Base-by-base conservation (phyloP, 2,329 filamentous ascomycete genomes). In the Ceratocystis alfenasii region DNA sequence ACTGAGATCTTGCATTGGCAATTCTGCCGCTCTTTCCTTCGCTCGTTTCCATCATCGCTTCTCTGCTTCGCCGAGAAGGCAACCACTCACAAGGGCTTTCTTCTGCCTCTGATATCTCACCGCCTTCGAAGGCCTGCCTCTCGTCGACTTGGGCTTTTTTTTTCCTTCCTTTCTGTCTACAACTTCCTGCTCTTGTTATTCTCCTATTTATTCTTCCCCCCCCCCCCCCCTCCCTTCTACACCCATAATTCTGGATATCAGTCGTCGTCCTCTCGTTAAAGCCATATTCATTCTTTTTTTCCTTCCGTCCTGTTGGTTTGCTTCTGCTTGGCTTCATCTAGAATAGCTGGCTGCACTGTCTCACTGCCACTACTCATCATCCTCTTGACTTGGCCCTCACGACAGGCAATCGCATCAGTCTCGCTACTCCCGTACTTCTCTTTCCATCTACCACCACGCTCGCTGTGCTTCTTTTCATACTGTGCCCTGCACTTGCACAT, bases 181-280 rank as follows among this genome's bases (percentile, higher is more conserved):
- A 1, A 22, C 17, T 22, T 25, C 1, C 8, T 25, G 25, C 20
- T 59, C 55, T 59, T 5, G n/a, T 59, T 59, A 36, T 59, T 30
- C 6, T 36, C 17, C 53, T 33, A 20, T 33, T 36, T 20, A 30
- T 59, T 48, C 50, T 41, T 57, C 6, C n/a, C 10, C 12, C 53
- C 48, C 53, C 44, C 22, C 10, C 12, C 46, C 5, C 36, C 22
- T 48, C 3, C 61, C 55, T 36, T 45, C 28, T 22, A 62, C 33
- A 36, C 36, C 53, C 25, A 60, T 22, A 25, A 1, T 3, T 12
- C 25, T 53, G 48, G 20, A 5, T 17, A 7, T 36, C 12, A 33
- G 28, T 5, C n/a, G 53, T 15, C 28, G 53, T 59, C 53, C 53
- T 59, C 17, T 59, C 53, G 53, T 59, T 59, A 59, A 59, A 59